A percentile compares a stretch with the other conserved stretches of the same genome.
Conservation (phyloP, 805 yeast genomes). For the Priceomyces carsonii region DNA sequence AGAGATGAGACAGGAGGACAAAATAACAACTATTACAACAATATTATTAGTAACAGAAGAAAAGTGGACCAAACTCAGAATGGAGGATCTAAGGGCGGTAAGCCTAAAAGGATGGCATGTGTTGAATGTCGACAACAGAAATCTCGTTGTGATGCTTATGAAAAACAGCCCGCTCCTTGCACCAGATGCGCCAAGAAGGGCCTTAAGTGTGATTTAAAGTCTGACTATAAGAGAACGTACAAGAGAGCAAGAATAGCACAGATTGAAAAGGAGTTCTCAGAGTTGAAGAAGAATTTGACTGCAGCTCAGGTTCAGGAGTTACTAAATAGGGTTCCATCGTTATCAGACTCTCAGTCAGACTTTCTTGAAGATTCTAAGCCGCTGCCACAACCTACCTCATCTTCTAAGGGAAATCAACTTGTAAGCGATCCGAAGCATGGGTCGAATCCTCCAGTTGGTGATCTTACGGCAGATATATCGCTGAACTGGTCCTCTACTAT, state of each 20-base stretch:
- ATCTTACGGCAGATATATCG: too few species aligned
- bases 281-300: conserved; percentile 56
- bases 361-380: not conserved
- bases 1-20: conserved; percentile 8
- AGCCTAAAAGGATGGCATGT: conserved; percentile 74
- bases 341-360: conserved; percentile 9
- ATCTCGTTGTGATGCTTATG: conserved; percentile 84
- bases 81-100: conserved; percentile 16
- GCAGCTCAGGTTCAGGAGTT: conserved; percentile 33
- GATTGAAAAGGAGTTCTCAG: conserved; percentile 78
- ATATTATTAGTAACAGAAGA: too few species aligned
- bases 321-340: conserved; percentile 25
- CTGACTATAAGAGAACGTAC: conserved; percentile 85
- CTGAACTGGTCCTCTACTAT: conserved; percentile 7
- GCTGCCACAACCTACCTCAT: not conserved
- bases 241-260: conserved; percentile 84
- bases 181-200: conserved; percentile 75
- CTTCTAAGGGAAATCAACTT: not conserved
- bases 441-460: too few species aligned
- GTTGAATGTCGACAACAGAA: conserved; percentile 96
- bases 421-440: too few species aligned
- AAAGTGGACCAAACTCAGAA: too few species aligned
- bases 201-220: conserved; percentile 68
- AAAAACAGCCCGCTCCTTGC: conserved; percentile 75
- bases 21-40: conserved; percentile 2